A percentile compares a stretch with the other conserved stretches of the same genome.
phyloP scores from a whole-genome alignment of 768 basidiomycete species.

The Tulasnella sp. region DNA sequence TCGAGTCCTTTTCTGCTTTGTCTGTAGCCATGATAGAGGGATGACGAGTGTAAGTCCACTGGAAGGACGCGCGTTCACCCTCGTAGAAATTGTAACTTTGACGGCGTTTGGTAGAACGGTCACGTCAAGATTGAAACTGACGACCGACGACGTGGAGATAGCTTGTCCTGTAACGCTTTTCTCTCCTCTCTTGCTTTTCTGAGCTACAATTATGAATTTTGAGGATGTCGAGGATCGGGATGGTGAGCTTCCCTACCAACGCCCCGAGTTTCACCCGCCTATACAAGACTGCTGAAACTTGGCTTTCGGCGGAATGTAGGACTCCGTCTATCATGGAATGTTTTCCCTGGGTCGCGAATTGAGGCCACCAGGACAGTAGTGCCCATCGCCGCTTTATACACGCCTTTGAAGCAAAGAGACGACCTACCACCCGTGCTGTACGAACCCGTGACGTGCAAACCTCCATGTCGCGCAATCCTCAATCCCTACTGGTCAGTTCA shows the following conservation, averaged over 20 bases:
- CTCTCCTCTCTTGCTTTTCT: no score
- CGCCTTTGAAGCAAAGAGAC: slow-evolving; percentile 84
- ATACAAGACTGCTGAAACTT: not conserved
- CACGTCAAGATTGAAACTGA: no score
- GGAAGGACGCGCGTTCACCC: not conserved
- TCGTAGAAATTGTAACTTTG: no score
- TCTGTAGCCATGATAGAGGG: slow-evolving; percentile 12
- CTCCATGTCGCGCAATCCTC: slow-evolving; percentile 91
- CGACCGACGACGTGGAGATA: no score
- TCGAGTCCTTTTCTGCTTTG: slow-evolving; percentile 14
- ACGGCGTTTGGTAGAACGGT: no score
- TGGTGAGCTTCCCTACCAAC: slow-evolving; percentile 41
- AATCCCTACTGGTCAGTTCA: slow-evolving; percentile 84
- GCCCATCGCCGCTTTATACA: slow-evolving; percentile 95
- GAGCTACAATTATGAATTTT: slow-evolving; percentile 41
- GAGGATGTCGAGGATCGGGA: slow-evolving; percentile 97
- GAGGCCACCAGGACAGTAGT: slow-evolving; percentile 97
- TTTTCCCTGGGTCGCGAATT: slow-evolving; percentile 95
- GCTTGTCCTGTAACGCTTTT: no score
- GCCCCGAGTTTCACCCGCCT: not conserved
- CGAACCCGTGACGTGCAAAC: slow-evolving; percentile 97
- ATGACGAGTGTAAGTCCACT: not conserved
- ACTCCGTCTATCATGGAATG: slow-evolving; percentile 94
- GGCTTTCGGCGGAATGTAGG: no score
- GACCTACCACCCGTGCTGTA: slow-evolving; percentile 94